Conservation (phyloP, 495 filamentous ascomycete species). For the Lophiotrema nucula region DNA sequence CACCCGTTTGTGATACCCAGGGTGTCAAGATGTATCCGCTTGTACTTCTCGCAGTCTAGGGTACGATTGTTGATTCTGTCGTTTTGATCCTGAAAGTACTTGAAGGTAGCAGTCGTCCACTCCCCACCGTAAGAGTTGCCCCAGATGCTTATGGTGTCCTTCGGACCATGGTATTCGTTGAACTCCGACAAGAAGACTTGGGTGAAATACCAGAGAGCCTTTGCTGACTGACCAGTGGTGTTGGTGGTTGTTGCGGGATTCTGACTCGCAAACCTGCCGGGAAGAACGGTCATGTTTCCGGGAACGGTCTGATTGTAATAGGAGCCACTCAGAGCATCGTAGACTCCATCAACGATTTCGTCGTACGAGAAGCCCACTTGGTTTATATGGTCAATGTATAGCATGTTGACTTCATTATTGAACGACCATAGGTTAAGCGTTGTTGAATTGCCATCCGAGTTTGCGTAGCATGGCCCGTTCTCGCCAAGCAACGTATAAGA, state of each 20-base stretch:
- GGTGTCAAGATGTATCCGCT: constrained; percentile 1
- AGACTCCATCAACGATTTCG: constrained; percentile 48
- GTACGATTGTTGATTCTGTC: constrained; percentile 38
- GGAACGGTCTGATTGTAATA: neutral
- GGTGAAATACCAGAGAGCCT: constrained; percentile 4
- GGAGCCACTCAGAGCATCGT: constrained; percentile 14
- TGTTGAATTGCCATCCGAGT: constrained; percentile 41
- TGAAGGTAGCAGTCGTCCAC: neutral
- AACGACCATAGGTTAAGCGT: constrained; percentile 8
- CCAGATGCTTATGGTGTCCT: constrained; percentile 1
- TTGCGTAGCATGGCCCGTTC: constrained; percentile 42
- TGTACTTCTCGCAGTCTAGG: constrained; percentile 6
- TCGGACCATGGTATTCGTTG: neutral
- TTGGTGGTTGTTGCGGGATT: constrained; percentile 5
- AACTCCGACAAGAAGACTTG: constrained; percentile 3
- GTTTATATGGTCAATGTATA: constrained; percentile 11
- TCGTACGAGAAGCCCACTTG: constrained; percentile 31
- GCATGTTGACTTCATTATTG: constrained; percentile 42
- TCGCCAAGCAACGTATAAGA: neutral
- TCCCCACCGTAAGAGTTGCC: constrained; percentile 2
- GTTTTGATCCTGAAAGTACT: constrained; percentile 65
- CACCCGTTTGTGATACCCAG: constrained; percentile 10
- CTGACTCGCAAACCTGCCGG: constrained; percentile 5
- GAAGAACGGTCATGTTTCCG: constrained; percentile 37
- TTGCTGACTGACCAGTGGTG: neutral